A percentile compares a stretch with the other conserved stretches of the same genome.
phyloP scores from a whole-genome alignment of 1,284 basidiomycete species.

The Cryptococcus maquisensis region DNA sequence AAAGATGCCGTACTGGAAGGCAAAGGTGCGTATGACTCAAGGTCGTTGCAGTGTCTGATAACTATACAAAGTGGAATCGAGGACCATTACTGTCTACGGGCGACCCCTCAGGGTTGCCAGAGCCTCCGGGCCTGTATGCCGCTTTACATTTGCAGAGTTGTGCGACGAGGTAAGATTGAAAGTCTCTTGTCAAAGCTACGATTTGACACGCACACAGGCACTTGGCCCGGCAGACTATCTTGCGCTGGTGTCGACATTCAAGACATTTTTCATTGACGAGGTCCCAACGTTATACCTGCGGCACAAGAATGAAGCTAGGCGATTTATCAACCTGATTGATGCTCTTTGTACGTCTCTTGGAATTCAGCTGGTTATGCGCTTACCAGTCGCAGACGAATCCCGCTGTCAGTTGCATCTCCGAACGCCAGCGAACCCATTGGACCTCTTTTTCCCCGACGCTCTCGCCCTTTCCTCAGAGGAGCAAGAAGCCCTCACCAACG shows the following conservation, averaged over 20 bases:
- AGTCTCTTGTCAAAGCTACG: background rate
- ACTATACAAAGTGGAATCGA: slow-evolving; percentile 24
- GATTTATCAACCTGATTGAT: slow-evolving; percentile 68
- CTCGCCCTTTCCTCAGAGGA: slow-evolving; percentile 14
- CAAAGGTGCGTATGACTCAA: slow-evolving; percentile 19
- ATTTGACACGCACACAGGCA: slow-evolving; percentile 44
- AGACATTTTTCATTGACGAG: slow-evolving; percentile 59
- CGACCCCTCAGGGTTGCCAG: slow-evolving; percentile 55
- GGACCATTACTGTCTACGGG: slow-evolving; percentile 53
- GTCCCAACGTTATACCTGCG: slow-evolving; percentile 58
- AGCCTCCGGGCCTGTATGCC: slow-evolving; percentile 50
- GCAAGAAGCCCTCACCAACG: slow-evolving; percentile 30
- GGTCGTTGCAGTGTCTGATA: background rate
- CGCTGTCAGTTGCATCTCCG: slow-evolving; percentile 48
- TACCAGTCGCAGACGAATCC: slow-evolving; percentile 39
- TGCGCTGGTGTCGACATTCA: slow-evolving; percentile 58
- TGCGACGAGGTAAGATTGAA: slow-evolving; percentile 58
- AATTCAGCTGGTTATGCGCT: slow-evolving; percentile 11
- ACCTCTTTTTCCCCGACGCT: slow-evolving; percentile 61
- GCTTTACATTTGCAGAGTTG: slow-evolving; percentile 60
- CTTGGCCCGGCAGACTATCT: slow-evolving; percentile 69
- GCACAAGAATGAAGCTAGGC: slow-evolving; percentile 64
- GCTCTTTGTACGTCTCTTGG: slow-evolving; percentile 57
- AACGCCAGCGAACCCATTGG: slow-evolving; percentile 55
- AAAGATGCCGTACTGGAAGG: slow-evolving; percentile 19